phyloP scores from a whole-genome alignment of 306 rosid genomes.

The Clitoria ternatea region DNA sequence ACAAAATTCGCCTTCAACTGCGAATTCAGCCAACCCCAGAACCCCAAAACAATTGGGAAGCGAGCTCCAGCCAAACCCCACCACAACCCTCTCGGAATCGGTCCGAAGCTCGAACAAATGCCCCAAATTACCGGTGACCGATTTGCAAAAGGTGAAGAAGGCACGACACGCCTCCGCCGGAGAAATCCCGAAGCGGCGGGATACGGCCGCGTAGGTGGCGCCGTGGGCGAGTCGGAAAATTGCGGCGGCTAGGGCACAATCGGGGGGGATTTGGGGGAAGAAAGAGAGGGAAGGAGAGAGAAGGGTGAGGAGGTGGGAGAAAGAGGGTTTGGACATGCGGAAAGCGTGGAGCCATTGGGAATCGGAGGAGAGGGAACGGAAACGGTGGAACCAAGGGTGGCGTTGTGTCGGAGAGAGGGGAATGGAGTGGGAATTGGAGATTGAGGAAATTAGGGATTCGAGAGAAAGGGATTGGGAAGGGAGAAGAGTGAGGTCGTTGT shows the following conservation, averaged over 20 bases:
- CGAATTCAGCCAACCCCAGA: constrained; percentile 53
- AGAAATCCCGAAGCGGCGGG: constrained; percentile 52
- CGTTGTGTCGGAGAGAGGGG: constrained; percentile 25
- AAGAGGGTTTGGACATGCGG: constrained; percentile 62
- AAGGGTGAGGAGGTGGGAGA: constrained; percentile 51
- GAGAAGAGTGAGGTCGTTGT: constrained; percentile 51
- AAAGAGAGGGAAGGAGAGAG: constrained; percentile 38
- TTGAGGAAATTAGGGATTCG: constrained; percentile 48
- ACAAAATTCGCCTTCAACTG: constrained; percentile 30
- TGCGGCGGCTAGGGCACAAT: constrained; percentile 58
- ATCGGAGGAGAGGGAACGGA: constrained; percentile 36
- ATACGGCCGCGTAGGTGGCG: constrained; percentile 51
- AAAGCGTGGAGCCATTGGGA: constrained; percentile 53
- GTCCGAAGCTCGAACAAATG: constrained; percentile 58
- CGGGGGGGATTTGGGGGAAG: constrained; percentile 39
- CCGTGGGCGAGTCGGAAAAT: constrained; percentile 74
- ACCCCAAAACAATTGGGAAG: constrained; percentile 80
- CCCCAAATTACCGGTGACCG: constrained; percentile 41
- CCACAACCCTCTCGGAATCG: constrained; percentile 36
- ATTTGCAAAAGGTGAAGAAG: constrained; percentile 54
- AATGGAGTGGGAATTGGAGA: constrained; percentile 34
- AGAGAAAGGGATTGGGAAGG: constrained; percentile 54
- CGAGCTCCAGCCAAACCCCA: constrained; percentile 59
- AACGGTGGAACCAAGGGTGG: constrained; percentile 67
- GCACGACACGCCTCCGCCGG: constrained; percentile 54